Conservation (phyloP, 2,329 filamentous ascomycete species). For the Aspergillus sergii region DNA sequence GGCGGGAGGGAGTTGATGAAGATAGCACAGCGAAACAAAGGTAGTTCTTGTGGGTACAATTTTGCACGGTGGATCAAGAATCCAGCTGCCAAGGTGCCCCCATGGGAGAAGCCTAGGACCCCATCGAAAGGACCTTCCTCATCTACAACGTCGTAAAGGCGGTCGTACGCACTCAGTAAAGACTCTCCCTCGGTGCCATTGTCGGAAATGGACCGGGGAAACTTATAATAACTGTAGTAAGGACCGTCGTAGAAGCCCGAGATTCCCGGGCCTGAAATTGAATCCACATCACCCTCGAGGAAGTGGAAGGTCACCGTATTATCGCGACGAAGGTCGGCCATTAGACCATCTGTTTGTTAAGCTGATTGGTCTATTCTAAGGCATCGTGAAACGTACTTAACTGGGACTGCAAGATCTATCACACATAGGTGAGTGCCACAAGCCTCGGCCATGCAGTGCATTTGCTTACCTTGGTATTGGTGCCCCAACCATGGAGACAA, state of each 20-base stretch:
- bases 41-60: conserved; percentile 21
- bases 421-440: conserved; percentile 4
- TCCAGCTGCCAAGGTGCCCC: conserved; percentile 33
- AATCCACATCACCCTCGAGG: conserved; percentile 33
- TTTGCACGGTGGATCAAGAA: conserved; percentile 34
- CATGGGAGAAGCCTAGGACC: conserved; percentile 39
- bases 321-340: conserved; percentile 30
- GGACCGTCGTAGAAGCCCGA: conserved; percentile 34
- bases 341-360: conserved; percentile 25
- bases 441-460: neutral
- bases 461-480: conserved; percentile 29
- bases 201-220: conserved; percentile 27
- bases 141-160: conserved; percentile 30
- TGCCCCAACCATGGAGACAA: conserved; percentile 39
- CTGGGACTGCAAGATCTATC: conserved; percentile 33
- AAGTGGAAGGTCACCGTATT: conserved; percentile 34
- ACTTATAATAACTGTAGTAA: conserved; percentile 37
- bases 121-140: conserved; percentile 36
- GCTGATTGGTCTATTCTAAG: neutral
- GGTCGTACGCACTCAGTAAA: conserved; percentile 28
- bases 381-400: conserved; percentile 23
- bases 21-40: conserved; percentile 36
- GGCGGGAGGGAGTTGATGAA: conserved; percentile 37
- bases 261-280: conserved; percentile 31
- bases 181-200: conserved; percentile 26